Evolutionary conservation across 345 rosid genomes (phyloP), one percentile per base, ranked within the genome.

Genomic region (Camelina neglecta): DNA sequence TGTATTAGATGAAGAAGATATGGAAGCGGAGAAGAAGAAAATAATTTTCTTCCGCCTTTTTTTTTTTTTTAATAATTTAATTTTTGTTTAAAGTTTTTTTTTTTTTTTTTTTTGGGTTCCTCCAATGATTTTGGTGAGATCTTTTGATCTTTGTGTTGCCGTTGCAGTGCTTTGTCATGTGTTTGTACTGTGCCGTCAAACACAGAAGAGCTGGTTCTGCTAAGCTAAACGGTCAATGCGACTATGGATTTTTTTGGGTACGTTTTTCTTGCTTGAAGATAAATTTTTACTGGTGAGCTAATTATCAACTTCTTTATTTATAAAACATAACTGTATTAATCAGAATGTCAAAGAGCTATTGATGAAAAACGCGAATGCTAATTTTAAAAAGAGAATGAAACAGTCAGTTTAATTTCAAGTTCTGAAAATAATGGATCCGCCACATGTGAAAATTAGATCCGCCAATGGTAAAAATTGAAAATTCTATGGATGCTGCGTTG

Each of bases 171-270:
- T 9, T 39, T 39, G 11, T 39, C 10, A 3, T 39, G 10, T 39
- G 3, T 39, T 39, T 39, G 18, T 56, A 56, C 29, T 41, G 8
- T 3, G 63, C 64, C 51, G 42, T 57, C 21, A 58, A 71, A 57
- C 57, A 68, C 62, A 13, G 20, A 51, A 12, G 16, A 60, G n/a
- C 35, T 50, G 71, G n/a, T 36, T 60, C 53, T 42, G 67, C 51
- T 64, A 73, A 73, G 67, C 50, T 63, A 73, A 73, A 62, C 69
- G 69, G 76, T 53, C 76, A 73, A 62, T 62, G 44, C 45, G 63
- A 73, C 76, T 53, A 42, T 53, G 2, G 35, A 51, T 4, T 39
- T 26, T n/a, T 51, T 26, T n/a, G 24, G 20, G 8, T 18, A 31
- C 39, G 16, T 8, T 58, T 8, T 58, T 58, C 18, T 18, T 18